Evolutionary conservation across 805 yeast genomes (phyloP).

Genomic region (Wickerhamiella australiensis): DNA sequence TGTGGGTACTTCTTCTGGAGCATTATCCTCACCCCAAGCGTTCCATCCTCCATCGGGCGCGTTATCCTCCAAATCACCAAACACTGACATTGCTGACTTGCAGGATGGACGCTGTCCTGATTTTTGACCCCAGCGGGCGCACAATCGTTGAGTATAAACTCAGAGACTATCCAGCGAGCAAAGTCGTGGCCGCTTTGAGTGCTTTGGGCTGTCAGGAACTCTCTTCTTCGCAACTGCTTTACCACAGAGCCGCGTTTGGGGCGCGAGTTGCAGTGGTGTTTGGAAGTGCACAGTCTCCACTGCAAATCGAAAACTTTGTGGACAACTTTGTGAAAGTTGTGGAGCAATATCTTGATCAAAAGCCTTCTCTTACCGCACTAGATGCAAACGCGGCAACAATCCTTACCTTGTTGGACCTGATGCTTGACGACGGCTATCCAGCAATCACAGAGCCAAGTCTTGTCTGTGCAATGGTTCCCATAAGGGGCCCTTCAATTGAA

Average conservation of each 20-base stretch:
- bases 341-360: conserved; percentile 46
- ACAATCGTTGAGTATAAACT: conserved; percentile 14
- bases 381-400: conserved; percentile 61
- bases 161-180: conserved; percentile 1
- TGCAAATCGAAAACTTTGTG: conserved; percentile 44
- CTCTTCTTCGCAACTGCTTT: conserved; percentile 25
- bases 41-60: conserved; percentile 22
- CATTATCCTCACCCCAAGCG: background rate
- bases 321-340: conserved; percentile 40
- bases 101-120: conserved; percentile 17
- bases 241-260: conserved; percentile 22
- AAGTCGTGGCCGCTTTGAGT: background rate
- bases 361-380: conserved; percentile 42
- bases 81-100: conserved; percentile 12
- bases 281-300: conserved; percentile 33
- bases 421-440: conserved; percentile 70
- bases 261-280: conserved; percentile 26
- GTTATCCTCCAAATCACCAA: conserved; percentile 24
- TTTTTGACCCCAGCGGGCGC: conserved; percentile 14
- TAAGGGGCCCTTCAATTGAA: conserved; percentile 25
- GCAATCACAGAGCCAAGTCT: conserved; percentile 58
- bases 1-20: background rate
- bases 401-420: conserved; percentile 57
- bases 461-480: conserved; percentile 58
- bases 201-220: conserved; percentile 17